Evolutionary conservation across 148 eudicot genomes (phyloP), one percentile per base, ranked within the genome.

Genomic region (Mesembryanthemum crystallinum): DNA sequence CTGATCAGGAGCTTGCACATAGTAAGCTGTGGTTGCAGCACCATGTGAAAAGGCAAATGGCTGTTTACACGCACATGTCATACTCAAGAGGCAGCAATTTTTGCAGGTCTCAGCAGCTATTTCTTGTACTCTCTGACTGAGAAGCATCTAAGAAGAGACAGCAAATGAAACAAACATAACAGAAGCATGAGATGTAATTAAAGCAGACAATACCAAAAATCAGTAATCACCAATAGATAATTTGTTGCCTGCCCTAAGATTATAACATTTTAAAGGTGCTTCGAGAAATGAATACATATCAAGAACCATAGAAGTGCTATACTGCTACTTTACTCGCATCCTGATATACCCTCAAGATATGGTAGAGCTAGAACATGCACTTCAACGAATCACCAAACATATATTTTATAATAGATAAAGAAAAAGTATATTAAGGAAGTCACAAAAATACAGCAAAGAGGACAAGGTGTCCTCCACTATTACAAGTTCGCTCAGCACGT

Each of bases 111-210:
- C 91, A 25, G 95, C 90, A 73, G 94, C 95, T 65, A 88, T 85
- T 86, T 92, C 95, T 82, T 92, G 98, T 70, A 96, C 98, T 83
- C 97, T 85, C 84, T 92, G 99, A 80, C 94, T 88, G 77, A 96
- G 85, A 81, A 96, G 99, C 94, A 89, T 96, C 99, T 96, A 52
- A 66, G 77, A 82, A 29, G 71, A 77, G 72, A 39, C 24, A 66
- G 17, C 49, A 55, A 52, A 67, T 32, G 14, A 67, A 30, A 80
- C 64, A 68, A 33, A 61, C 76, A 66, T 24, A 80, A 29, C 62
- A 43, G 54, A 74, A 52, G 5, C n/a, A 52, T 14, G 18, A 78
- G 45, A 65, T 20, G 24, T 4, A 71, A 52, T 20, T 29, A 67
- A 58, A 63, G 7, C 39, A 43, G 28, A 64, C n/a, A 42, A 58